Evolutionary conservation across 306 rosid species (phyloP), one percentile per base, ranked within the genome.

Genomic region (Hippophae gyantsensis): DNA sequence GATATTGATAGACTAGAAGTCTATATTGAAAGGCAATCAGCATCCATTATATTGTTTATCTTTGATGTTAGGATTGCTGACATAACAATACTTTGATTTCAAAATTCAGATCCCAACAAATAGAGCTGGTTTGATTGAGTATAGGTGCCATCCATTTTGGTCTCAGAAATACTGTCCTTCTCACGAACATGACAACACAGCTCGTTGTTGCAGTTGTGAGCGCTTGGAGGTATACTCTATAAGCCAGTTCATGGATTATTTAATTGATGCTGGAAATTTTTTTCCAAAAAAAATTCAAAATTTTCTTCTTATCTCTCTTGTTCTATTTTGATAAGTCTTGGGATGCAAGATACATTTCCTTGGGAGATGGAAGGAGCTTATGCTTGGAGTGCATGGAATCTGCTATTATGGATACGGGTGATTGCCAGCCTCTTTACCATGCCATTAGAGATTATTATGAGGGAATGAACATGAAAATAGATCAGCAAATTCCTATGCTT

Each of bases 381-480:
- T 93, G 99, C 81, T 74, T 80, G 13, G 99, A 93, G 79, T 93
- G 99, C 82, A 80, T 86, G 94, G 97, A 93, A 75, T 89, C 97
- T 48, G 95, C 99, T 48, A 89, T 93, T 72, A 89, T 77, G 89
- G 99, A 93, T 54, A 84, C 99, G 0, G 99, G 95, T 79, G 99
- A 93, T 52, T 93, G 99, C 58, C 99, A 93, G 73, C 95, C 99
- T 1, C 80, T 93, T 48, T 93, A 93, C 71, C 97, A 88, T 71
- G 73, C 85, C 38, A 93, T 93, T 60, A 79, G 99, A 82, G 97
- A 93, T 64, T 93, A 66, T 54, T 93, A 86, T 54, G 99, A 93
- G 77, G 99, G 99, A 74, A 75, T 93, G 94, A 69, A 86, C 58
- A 93, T 93, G 99, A 84, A 72, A 65, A 69, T 93, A 38, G 97